phyloP scores from a whole-genome alignment of 1,284 basidiomycete genomes.

The Sporisorium exsertum region DNA sequence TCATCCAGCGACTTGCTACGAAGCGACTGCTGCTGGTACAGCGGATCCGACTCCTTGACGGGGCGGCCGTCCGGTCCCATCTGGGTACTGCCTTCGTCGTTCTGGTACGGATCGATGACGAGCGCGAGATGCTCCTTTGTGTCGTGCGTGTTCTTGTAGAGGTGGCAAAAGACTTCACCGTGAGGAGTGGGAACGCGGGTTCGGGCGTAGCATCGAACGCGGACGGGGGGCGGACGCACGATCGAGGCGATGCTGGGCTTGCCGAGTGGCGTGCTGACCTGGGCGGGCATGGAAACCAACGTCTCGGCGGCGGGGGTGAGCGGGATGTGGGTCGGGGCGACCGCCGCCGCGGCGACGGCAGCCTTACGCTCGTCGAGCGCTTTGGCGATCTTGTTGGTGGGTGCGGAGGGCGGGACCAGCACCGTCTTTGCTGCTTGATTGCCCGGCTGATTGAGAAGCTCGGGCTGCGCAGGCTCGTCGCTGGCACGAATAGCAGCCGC shows the following conservation, averaged over 20 bases:
- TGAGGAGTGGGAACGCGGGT: constrained; percentile 97
- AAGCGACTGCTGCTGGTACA: constrained; percentile 72
- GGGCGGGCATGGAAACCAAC: constrained; percentile 17
- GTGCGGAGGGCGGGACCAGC: constrained; percentile 27
- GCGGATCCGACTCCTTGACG: constrained; percentile 30
- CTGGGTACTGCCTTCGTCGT: constrained; percentile 36
- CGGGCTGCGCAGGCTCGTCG: constrained; percentile 35
- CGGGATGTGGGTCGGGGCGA: constrained; percentile 9
- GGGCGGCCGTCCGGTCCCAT: constrained; percentile 38
- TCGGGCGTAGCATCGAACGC: constrained; percentile 89
- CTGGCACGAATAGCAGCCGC: constrained; percentile 28
- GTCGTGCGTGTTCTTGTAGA: constrained; percentile 89
- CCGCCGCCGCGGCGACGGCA: constrained; percentile 18
- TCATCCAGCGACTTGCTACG: constrained; percentile 86
- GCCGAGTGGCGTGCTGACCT: constrained; percentile 28
- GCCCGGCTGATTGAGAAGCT: constrained; percentile 27
- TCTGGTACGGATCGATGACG: constrained; percentile 78
- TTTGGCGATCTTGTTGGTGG: constrained; percentile 23
- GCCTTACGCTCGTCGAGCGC: constrained; percentile 46
- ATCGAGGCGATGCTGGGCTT: constrained; percentile 49
- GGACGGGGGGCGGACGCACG: constrained; percentile 57
- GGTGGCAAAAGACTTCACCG: constrained; percentile 90
- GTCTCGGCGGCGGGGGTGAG: constrained; percentile 22
- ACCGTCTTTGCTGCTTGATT: constrained; percentile 38
- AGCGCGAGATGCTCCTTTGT: constrained; percentile 96